Conservation (phyloP, 2,329 filamentous ascomycete species). For the Penicillium sp. region DNA sequence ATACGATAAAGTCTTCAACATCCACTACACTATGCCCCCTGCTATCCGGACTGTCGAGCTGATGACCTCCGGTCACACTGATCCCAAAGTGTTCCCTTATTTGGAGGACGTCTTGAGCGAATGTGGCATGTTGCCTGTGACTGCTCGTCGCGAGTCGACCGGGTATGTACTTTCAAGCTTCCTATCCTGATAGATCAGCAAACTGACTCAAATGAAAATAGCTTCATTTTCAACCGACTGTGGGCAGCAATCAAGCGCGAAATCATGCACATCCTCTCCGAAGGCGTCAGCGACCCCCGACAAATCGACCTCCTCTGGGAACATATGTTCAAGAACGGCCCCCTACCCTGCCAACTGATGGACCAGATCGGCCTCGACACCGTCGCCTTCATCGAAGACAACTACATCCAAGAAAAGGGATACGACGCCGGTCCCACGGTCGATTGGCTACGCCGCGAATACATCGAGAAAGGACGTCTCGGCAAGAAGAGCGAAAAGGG, state of each 20-base stretch:
- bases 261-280: conserved; percentile 47
- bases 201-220: neutral
- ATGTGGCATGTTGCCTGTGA: conserved; percentile 44
- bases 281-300: conserved; percentile 48
- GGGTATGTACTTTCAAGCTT: conserved; percentile 23
- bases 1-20: conserved; percentile 42
- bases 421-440: conserved; percentile 39
- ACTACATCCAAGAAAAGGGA: conserved; percentile 50
- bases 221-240: conserved; percentile 53
- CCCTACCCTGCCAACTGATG: conserved; percentile 42
- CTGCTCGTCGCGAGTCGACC: conserved; percentile 48
- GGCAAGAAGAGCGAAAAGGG: conserved; percentile 39
- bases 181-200: neutral
- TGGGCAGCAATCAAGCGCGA: conserved; percentile 58
- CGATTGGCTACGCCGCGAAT: conserved; percentile 46
- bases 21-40: conserved; percentile 52
- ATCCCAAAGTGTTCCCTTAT: conserved; percentile 43
- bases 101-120: conserved; percentile 39
- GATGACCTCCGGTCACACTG: conserved; percentile 51
- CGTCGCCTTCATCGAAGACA: conserved; percentile 51
- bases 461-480: conserved; percentile 47
- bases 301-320: conserved; percentile 47
- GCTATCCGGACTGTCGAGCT: conserved; percentile 47
- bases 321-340: conserved; percentile 36
- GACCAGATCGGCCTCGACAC: conserved; percentile 53